Conservation (phyloP, 1,284 basidiomycete genomes). For the Apiotrichum sp. region DNA sequence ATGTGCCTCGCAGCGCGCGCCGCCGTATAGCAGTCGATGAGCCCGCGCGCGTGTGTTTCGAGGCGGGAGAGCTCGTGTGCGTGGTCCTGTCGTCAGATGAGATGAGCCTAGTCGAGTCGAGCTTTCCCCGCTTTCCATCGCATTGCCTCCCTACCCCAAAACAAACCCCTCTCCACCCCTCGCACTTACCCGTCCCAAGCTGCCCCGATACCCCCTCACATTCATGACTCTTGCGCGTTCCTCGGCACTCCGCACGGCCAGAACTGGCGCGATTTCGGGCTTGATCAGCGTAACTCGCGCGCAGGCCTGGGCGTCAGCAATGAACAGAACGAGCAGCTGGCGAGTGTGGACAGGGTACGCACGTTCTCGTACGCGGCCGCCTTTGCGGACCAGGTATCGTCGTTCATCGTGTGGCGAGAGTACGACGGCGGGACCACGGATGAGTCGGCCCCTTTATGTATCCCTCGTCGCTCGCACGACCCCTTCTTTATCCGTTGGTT, state of each 20-base stretch:
- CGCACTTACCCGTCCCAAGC: no score
- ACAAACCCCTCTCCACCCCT: no score
- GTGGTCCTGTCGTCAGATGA: no score
- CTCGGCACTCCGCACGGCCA: background rate
- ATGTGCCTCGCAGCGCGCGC: background rate
- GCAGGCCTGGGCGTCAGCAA: background rate
- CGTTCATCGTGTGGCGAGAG: background rate
- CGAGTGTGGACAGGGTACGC: background rate
- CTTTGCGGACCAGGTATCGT: background rate
- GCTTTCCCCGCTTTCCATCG: background rate
- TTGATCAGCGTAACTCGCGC: conserved; percentile 1
- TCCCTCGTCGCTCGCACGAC: no score
- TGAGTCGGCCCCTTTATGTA: no score
- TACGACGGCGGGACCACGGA: no score
- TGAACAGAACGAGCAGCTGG: no score
- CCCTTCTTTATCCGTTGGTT: no score
- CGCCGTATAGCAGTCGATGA: background rate
- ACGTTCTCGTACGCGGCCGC: background rate
- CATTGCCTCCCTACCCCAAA: background rate
- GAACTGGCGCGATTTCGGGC: conserved; percentile 1
- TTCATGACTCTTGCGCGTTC: background rate
- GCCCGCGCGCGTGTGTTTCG: background rate
- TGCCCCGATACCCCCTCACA: background rate
- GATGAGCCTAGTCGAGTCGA: background rate
- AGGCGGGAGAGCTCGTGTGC: background rate